Percentiles rank a stretch among this genome's conserved stretches.
Evolutionary conservation across 306 rosid genomes (phyloP).

Genomic region (Citrullus amarus): DNA sequence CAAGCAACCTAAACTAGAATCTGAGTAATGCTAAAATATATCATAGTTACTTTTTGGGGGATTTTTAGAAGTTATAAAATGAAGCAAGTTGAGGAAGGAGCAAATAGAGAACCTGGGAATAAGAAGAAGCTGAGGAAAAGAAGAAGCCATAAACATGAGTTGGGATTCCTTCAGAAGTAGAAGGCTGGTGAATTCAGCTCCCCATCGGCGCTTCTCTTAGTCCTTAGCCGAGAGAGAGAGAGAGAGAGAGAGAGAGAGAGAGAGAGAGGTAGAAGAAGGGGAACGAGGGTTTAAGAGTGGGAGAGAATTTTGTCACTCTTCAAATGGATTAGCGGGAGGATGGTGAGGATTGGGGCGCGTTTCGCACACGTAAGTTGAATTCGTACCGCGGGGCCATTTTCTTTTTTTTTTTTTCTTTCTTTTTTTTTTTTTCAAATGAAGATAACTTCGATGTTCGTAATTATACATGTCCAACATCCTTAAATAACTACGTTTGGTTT

Average conservation of each 20-base stretch:
- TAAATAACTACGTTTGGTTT: no score
- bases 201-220: constrained; percentile 14
- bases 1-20: background rate
- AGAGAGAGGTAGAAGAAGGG: background rate
- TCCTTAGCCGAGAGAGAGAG: constrained; percentile 12
- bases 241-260: background rate
- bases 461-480: no score
- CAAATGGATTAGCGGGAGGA: constrained; percentile 11
- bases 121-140: constrained; percentile 44
- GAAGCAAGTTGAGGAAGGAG: background rate
- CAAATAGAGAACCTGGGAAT: constrained; percentile 49
- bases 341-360: constrained; percentile 3
- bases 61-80: background rate
- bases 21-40: background rate
- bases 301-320: background rate
- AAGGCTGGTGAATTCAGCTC: constrained; percentile 7
- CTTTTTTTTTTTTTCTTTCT: no score
- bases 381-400: no score
- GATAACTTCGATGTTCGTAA: no score
- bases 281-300: constrained; percentile 15
- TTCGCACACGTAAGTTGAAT: background rate
- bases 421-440: no score
- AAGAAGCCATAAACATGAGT: constrained; percentile 41
- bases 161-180: background rate
- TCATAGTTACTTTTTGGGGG: background rate